A percentile compares a stretch with the other conserved stretches of the same genome.
Evolutionary conservation across 257 asterid genomes (phyloP).

Genomic region (Knoxia roxburghii): DNA sequence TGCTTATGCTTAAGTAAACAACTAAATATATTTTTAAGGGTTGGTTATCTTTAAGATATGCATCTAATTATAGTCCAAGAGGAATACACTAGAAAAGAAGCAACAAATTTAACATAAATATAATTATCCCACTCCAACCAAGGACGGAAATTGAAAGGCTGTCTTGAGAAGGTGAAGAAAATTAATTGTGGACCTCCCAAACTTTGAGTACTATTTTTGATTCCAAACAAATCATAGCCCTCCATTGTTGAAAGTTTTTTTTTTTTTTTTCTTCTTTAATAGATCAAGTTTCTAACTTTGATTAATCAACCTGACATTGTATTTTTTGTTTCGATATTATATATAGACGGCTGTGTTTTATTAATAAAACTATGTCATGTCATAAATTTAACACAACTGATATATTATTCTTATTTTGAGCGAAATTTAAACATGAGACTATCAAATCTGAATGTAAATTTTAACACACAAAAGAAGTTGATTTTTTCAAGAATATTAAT

Average conservation of each 20-base stretch:
- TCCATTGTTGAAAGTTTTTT: neutral
- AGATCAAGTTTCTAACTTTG: too few relatives aligned
- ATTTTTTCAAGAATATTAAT: too few relatives aligned
- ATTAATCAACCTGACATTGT: too few relatives aligned
- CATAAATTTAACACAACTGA: too few relatives aligned
- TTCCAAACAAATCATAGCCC: neutral
- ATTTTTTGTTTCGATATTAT: too few relatives aligned
- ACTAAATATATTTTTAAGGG: slow-evolving; percentile 1
- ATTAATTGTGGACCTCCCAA: neutral
- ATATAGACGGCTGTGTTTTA: too few relatives aligned
- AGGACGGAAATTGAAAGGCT: slow-evolving; percentile 15
- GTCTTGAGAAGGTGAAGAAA: slow-evolving; percentile 7
- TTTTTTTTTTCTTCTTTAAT: too few relatives aligned
- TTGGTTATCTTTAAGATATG: slow-evolving; percentile 9
- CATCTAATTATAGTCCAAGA: slow-evolving; percentile 2
- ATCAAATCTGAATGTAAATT: too few relatives aligned
- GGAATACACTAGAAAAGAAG: neutral
- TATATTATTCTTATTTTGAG: too few relatives aligned
- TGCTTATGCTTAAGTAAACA: slow-evolving; percentile 10
- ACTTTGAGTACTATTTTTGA: neutral
- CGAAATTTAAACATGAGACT: too few relatives aligned
- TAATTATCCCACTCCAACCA: slow-evolving; percentile 2
- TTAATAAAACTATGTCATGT: too few relatives aligned
- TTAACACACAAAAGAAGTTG: too few relatives aligned
- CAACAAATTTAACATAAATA: neutral